Evolutionary conservation across 2,329 filamentous ascomycete species (phyloP).

Genomic region (Cercospora sojina): DNA sequence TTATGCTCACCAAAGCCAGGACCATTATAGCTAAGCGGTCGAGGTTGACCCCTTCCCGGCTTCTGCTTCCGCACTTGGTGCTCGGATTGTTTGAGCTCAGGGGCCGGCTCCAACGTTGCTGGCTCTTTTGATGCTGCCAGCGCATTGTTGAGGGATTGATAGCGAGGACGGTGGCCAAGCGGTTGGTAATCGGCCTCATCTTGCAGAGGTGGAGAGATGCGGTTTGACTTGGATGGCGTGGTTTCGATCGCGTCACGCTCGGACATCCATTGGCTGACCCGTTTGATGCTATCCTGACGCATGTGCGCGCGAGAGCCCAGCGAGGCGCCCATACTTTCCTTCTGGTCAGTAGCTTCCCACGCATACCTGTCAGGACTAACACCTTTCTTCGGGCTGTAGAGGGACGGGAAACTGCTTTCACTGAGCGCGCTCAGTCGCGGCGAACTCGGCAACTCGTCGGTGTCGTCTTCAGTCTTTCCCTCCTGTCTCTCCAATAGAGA

Average conservation of each 20-base stretch:
- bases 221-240: slow-evolving; percentile 36
- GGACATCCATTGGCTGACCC: slow-evolving; percentile 41
- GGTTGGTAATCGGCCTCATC: slow-evolving; percentile 9
- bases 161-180: slow-evolving; percentile 4
- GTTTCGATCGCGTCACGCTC: slow-evolving; percentile 29
- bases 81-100: slow-evolving; percentile 10
- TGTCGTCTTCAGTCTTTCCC: slow-evolving; percentile 27
- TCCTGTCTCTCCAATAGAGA: slow-evolving; percentile 37
- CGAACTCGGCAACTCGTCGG: slow-evolving; percentile 35
- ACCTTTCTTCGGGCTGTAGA: slow-evolving; percentile 37
- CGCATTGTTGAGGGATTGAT: slow-evolving; percentile 15
- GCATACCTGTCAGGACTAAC: slow-evolving; percentile 31
- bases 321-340: slow-evolving; percentile 15
- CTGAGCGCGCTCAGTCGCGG: slow-evolving; percentile 40
- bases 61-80: slow-evolving; percentile 17
- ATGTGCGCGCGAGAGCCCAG: slow-evolving; percentile 21
- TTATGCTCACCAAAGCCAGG: slow-evolving; percentile 32
- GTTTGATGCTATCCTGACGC: slow-evolving; percentile 38
- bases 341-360: slow-evolving; percentile 32
- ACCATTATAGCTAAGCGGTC: slow-evolving; percentile 24
- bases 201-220: slow-evolving; percentile 27
- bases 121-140: slow-evolving; percentile 23
- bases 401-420: slow-evolving; percentile 41
- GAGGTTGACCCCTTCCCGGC: slow-evolving; percentile 12
- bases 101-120: slow-evolving; percentile 4